phyloP scores from a whole-genome alignment of 176 grass and related monocot genomes.

The Rhipidocladum racemiflorum region DNA sequence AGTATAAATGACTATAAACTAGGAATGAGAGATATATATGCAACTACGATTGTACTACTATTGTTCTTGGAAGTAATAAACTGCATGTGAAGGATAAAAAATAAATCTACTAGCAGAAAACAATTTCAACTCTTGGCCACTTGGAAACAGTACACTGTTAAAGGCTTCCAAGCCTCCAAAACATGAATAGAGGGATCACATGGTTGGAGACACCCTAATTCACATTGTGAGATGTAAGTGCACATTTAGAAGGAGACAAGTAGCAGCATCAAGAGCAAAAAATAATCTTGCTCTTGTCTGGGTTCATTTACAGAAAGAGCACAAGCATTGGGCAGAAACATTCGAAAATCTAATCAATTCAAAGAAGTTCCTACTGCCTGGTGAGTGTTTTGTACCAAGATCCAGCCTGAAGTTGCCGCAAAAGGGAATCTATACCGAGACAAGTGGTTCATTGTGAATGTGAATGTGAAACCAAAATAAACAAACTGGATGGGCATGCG shows the following conservation, averaged over 20 bases:
- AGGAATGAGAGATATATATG: no score
- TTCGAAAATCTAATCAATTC: background rate
- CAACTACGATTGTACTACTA: background rate
- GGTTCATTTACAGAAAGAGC: background rate
- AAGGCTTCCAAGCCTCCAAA: background rate
- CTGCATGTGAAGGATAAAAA: background rate
- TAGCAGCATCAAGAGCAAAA: background rate
- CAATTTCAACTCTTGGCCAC: background rate
- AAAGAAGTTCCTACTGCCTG: background rate
- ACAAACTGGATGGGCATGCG: no score
- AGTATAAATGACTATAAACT: no score
- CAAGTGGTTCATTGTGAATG: background rate
- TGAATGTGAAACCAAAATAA: no score
- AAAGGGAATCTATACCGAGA: background rate
- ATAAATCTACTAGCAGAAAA: background rate
- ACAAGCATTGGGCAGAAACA: background rate
- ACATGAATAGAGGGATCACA: constrained; percentile 7
- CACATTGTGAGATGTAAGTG: background rate
- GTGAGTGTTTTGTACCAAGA: background rate
- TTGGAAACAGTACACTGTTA: background rate
- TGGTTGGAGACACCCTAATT: background rate
- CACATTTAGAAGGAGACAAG: background rate
- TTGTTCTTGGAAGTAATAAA: background rate
- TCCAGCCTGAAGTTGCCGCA: constrained; percentile 3
- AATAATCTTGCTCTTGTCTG: background rate